Evolutionary conservation across 2,329 filamentous ascomycete genomes (phyloP).

Genomic region (Bipolaris zeicola): DNA sequence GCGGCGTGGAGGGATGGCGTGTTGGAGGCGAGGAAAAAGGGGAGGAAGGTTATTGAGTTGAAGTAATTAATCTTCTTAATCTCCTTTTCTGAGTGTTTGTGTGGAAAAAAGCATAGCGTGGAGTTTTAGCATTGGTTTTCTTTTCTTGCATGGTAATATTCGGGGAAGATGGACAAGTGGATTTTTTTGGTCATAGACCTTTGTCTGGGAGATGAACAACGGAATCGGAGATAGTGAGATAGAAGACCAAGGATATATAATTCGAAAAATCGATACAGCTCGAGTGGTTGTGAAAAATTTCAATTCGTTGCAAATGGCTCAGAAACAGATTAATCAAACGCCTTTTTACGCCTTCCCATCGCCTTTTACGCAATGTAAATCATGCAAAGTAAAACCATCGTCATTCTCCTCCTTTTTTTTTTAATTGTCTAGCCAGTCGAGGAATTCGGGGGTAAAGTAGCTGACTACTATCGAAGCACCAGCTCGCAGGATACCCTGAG

Average conservation of each 20-base stretch:
- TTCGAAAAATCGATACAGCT: too few relatives aligned
- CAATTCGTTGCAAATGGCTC: too few relatives aligned
- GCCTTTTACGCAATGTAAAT: background rate
- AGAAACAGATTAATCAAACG: background rate
- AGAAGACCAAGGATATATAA: too few relatives aligned
- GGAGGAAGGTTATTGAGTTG: constrained; percentile 12
- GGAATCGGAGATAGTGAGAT: too few relatives aligned
- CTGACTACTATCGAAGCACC: constrained; percentile 91
- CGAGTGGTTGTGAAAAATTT: too few relatives aligned
- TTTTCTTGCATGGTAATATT: too few relatives aligned
- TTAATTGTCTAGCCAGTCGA: constrained; percentile 63
- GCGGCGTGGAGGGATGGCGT: constrained; percentile 6
- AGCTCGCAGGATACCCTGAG: constrained; percentile 88
- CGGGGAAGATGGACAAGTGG: too few relatives aligned
- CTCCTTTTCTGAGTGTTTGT: too few relatives aligned
- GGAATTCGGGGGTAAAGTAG: constrained; percentile 86
- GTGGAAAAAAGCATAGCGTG: too few relatives aligned
- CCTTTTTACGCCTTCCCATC: background rate
- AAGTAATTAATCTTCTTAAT: background rate
- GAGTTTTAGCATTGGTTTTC: too few relatives aligned
- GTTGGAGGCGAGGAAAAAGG: constrained; percentile 12
- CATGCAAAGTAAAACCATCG: background rate
- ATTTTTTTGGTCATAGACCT: too few relatives aligned
- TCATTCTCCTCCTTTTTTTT: background rate
- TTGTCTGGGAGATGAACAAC: too few relatives aligned